phyloP scores from a whole-genome alignment of 306 rosid species.

The Trifolium dubium region DNA sequence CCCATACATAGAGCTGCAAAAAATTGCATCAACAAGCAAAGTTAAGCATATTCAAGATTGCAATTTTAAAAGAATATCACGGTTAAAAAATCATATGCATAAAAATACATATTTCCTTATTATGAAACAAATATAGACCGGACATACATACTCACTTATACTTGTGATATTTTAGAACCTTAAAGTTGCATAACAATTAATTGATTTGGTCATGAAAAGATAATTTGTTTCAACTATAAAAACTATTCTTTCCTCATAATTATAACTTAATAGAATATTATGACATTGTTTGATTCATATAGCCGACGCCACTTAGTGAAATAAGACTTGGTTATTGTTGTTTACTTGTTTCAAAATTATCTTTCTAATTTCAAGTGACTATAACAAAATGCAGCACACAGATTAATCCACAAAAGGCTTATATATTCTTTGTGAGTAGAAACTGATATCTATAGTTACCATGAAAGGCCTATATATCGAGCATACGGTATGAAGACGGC shows the following conservation, averaged over 20 bases:
- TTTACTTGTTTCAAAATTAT: background rate
- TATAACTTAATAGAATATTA: no score
- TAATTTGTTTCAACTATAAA: slow-evolving; percentile 6
- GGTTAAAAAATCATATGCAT: slow-evolving; percentile 14
- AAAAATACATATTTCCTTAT: background rate
- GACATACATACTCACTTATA: background rate
- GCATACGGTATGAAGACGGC: slow-evolving; percentile 60
- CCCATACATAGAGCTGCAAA: slow-evolving; percentile 78
- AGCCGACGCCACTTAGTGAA: no score
- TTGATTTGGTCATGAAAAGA: slow-evolving; percentile 14
- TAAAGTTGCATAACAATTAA: slow-evolving; percentile 16
- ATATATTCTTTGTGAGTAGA: slow-evolving; percentile 21
- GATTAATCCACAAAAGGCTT: background rate
- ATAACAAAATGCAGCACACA: slow-evolving; percentile 18
- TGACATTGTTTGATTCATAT: no score
- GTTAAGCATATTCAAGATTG: background rate
- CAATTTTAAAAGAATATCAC: slow-evolving; percentile 4
- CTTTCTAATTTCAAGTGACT: slow-evolving; percentile 4
- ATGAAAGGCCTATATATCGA: slow-evolving; percentile 80
- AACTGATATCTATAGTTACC: slow-evolving; percentile 52
- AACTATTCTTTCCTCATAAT: no score
- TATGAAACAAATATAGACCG: slow-evolving; percentile 4
- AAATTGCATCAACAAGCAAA: slow-evolving; percentile 32
- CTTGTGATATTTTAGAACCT: background rate
- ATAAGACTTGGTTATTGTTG: no score